These are phyloP conservation scores for Hordeum marinum DNA, from an alignment of 176 grass and related monocot genomes.

Conservation along the genomic window DNA sequence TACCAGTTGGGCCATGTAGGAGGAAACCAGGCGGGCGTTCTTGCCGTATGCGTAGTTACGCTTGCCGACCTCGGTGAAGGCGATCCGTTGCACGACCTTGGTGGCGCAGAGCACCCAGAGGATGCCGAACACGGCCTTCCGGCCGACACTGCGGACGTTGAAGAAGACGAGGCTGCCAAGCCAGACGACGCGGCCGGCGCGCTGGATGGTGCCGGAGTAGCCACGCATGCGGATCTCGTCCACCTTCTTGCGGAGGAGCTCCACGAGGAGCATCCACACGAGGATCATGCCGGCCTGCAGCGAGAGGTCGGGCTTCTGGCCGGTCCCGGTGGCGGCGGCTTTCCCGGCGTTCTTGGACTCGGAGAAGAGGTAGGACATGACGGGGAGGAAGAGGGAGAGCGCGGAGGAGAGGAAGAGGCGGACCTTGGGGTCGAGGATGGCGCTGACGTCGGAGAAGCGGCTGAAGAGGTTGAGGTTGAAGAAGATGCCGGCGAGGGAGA, in stretches of 20 bases:
- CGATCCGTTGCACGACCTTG: not conserved
- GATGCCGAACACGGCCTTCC: not conserved
- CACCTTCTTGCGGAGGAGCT: constrained; percentile 19
- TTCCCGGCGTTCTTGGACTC: not conserved
- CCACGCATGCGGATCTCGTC: not conserved
- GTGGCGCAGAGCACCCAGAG: not conserved
- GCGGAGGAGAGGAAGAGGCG: not conserved
- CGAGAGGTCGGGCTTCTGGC: not conserved
- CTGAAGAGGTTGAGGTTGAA: constrained; percentile 4
- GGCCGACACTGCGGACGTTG: not conserved
- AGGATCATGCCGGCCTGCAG: not conserved
- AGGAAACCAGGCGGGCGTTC: not conserved
- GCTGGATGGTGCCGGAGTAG: not conserved
- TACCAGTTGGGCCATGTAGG: not conserved
- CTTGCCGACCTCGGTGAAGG: not conserved
- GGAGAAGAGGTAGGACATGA: constrained; percentile 1
- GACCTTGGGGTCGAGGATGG: not conserved
- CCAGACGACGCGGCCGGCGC: not conserved
- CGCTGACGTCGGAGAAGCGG: not conserved
- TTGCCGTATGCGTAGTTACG: not conserved
- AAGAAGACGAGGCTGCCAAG: constrained; percentile 4
- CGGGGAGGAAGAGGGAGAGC: not conserved
- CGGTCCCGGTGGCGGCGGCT: not conserved
- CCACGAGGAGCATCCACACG: not conserved
- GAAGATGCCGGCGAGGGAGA: not conserved